Evolutionary conservation across 768 basidiomycete species (phyloP).

Genomic region (Leccinum longicurvipes): DNA sequence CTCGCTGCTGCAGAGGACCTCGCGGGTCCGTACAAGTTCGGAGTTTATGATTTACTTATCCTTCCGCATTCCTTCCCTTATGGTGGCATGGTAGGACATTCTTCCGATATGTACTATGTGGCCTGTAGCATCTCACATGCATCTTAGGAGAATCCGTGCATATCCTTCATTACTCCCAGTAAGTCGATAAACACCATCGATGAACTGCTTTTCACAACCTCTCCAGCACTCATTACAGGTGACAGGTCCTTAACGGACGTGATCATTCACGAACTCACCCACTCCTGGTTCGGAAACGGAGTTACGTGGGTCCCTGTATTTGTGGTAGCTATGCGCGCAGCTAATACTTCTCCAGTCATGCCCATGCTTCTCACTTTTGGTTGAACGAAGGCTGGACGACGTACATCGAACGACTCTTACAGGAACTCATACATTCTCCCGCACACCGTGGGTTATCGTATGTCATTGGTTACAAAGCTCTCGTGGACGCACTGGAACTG

Average conservation of each 20-base stretch:
- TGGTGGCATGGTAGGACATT: conserved; percentile 70
- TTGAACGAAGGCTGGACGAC: conserved; percentile 95
- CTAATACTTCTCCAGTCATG: conserved; percentile 43
- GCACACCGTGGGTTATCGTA: conserved; percentile 79
- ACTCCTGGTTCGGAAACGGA: conserved; percentile 93
- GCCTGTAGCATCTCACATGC: neutral
- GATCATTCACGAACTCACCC: conserved; percentile 81
- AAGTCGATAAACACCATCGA: conserved; percentile 15
- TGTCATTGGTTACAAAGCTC: conserved; percentile 67
- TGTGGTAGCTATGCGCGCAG: neutral
- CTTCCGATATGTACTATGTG: neutral
- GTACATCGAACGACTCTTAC: conserved; percentile 83
- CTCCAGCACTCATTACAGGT: conserved; percentile 73
- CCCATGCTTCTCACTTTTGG: conserved; percentile 80
- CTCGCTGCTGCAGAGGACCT: conserved; percentile 69
- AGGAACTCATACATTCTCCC: conserved; percentile 63
- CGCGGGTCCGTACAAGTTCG: conserved; percentile 74
- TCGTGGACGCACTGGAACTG: conserved; percentile 66
- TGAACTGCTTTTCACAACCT: neutral
- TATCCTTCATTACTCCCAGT: conserved; percentile 90
- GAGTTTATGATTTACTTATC: conserved; percentile 86
- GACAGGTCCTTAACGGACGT: conserved; percentile 87
- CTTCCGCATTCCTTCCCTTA: conserved; percentile 92
- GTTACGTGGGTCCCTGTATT: conserved; percentile 54
- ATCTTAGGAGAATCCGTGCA: conserved; percentile 79